Base-by-base conservation (phyloP, 768 basidiomycete genomes). In the Leccinum fibrillosum region DNA sequence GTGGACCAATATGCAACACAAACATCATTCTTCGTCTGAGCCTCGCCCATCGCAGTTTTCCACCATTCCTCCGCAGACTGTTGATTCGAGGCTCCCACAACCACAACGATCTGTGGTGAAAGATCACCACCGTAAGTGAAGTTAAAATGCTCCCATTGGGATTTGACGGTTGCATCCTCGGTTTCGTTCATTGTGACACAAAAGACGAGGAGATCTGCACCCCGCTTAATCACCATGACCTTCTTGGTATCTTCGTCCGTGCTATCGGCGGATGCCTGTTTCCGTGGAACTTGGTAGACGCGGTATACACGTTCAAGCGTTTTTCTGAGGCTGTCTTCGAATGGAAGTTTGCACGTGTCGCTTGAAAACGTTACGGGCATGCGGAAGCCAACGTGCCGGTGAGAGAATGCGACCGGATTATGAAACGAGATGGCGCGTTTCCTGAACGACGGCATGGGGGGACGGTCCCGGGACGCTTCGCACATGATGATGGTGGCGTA, bases 101-200 rank as follows among this genome's bases (percentile, higher is more conserved):
- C 59, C 30, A 70, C 53, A 21, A 71, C 55, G 45, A 70, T 65
- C 32, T 55, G 65, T 10, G 69, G 69, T 21, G 69, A 63, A 30
- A 70, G 62, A 25, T 69, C 63, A 9, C 69, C 69, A 35, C 69
- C 59, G 10, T 71, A 70, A 2, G 69, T 63, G 35, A 56, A 19
- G 49, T 63, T 58, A 58, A 70, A 70, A 47, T 67, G 55, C 28
- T 70, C 65, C 69, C 69, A 71, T 56, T 67, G 68, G 2, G 25
- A 54, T 57, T 54, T 71, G 59, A 62, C 26, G 23, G 39, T 19
- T 12, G 13, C 11, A 25, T 32, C 1, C 12, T 32, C 49, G 2
- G 35, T 17, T 25, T 50, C 59, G 30, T 61, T 57, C 55, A 55
- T 58, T 13, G 52, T 39, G 21, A 57, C 60, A 8, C 69, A 70